Evolutionary conservation across 148 eudicot genomes (phyloP).

Genomic region (Rhododendron molle): DNA sequence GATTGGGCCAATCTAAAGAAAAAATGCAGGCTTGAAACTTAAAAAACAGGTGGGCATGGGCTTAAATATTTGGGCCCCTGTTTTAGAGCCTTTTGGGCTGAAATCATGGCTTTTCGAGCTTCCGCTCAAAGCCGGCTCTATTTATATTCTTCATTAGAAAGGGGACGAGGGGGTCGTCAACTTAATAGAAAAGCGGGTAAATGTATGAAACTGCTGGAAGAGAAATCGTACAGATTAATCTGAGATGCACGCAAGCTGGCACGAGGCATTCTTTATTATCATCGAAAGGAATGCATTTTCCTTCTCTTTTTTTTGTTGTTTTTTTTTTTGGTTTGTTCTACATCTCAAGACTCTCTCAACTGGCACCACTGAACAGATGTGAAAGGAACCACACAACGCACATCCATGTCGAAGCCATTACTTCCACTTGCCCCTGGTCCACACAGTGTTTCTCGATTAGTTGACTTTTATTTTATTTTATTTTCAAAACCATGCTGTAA

Average conservation of each 20-base stretch:
- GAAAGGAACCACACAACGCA: not conserved
- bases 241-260: not conserved
- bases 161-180: too few species aligned
- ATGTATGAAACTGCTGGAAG: fast-evolving
- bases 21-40: not conserved
- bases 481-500: not conserved
- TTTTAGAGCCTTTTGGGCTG: not conserved
- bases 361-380: not conserved
- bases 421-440: not conserved
- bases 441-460: not conserved
- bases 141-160: too few species aligned
- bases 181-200: not conserved
- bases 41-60: not conserved
- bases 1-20: not conserved
- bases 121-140: not conserved
- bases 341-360: not conserved
- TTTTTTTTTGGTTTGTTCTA: too few species aligned
- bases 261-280: too few species aligned
- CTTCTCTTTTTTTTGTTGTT: too few species aligned
- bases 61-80: not conserved
- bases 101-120: not conserved
- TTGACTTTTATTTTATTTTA: not conserved
- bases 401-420: not conserved
- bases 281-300: too few species aligned
- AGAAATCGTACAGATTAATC: too few species aligned